These are phyloP conservation scores for Cladophialophora chaetospira DNA, from an alignment of 2,329 filamentous ascomycete genomes.

Conservation along the genomic window DNA sequence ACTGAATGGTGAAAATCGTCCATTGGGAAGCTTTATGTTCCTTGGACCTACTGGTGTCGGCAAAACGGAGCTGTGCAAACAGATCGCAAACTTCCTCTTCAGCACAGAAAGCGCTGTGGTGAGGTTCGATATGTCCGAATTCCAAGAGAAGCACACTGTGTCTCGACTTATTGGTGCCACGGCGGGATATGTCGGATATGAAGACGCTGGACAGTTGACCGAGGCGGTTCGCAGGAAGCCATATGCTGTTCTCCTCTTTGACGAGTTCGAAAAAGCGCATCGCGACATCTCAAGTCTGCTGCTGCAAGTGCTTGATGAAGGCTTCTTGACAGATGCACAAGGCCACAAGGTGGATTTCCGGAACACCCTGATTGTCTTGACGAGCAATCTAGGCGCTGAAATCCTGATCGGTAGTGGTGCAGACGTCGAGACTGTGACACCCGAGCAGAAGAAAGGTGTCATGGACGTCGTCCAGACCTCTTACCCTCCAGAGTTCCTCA, in stretches of 20 bases:
- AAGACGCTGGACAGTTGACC: slow-evolving; percentile 93
- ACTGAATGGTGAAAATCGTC: slow-evolving; percentile 85
- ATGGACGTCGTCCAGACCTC: slow-evolving; percentile 78
- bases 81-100: slow-evolving; percentile 89
- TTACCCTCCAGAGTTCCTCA: slow-evolving; percentile 92
- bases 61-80: slow-evolving; percentile 97
- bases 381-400: slow-evolving; percentile 90
- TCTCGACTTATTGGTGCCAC: slow-evolving; percentile 89
- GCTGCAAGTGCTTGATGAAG: slow-evolving; percentile 92
- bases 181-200: slow-evolving; percentile 93
- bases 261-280: slow-evolving; percentile 98
- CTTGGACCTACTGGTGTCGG: slow-evolving; percentile 94
- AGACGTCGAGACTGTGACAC: slow-evolving; percentile 67
- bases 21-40: slow-evolving; percentile 96
- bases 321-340: slow-evolving; percentile 91
- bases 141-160: slow-evolving; percentile 95
- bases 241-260: slow-evolving; percentile 90
- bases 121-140: slow-evolving; percentile 96
- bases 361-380: slow-evolving; percentile 95
- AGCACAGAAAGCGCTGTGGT: slow-evolving; percentile 88
- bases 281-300: slow-evolving; percentile 90
- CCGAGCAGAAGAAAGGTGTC: slow-evolving; percentile 73
- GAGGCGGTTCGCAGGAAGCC: slow-evolving; percentile 94
- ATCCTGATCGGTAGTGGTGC: slow-evolving; percentile 76
- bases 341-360: slow-evolving; percentile 96